Evolutionary conservation across 1,284 basidiomycete genomes (phyloP).

Genomic region (Agroathelia rolfsii): DNA sequence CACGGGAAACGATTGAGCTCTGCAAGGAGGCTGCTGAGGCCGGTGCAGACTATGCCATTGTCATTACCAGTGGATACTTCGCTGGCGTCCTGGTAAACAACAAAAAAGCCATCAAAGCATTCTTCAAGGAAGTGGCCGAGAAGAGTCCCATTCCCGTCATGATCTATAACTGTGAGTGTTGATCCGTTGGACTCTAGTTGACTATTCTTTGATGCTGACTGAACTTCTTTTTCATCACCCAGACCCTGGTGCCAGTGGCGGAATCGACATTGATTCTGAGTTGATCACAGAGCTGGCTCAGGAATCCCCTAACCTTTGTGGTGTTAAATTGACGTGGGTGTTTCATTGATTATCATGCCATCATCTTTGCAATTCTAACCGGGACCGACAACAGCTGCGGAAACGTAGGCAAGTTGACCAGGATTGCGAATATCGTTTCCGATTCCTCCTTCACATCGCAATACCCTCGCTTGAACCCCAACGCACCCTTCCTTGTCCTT

Average conservation of each 20-base stretch:
- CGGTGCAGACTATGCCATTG: constrained; percentile 79
- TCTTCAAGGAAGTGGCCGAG: constrained; percentile 68
- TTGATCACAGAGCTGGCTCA: constrained; percentile 70
- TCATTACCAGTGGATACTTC: constrained; percentile 82
- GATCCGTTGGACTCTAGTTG: constrained; percentile 13
- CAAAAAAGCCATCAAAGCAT: constrained; percentile 64
- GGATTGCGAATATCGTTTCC: constrained; percentile 65
- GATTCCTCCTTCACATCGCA: constrained; percentile 42
- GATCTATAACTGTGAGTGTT: constrained; percentile 76
- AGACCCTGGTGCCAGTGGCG: constrained; percentile 78
- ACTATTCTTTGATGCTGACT: constrained; percentile 4
- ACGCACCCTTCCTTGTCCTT: constrained; percentile 65
- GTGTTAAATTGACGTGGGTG: constrained; percentile 80
- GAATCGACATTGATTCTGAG: constrained; percentile 83
- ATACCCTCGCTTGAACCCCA: constrained; percentile 56
- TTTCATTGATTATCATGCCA: constrained; percentile 2
- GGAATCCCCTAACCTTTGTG: constrained; percentile 65
- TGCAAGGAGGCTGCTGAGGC: constrained; percentile 66
- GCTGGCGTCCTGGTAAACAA: constrained; percentile 59
- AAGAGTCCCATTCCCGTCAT: constrained; percentile 81
- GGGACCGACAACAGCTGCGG: constrained; percentile 52
- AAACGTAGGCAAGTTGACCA: constrained; percentile 82
- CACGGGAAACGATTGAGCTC: constrained; percentile 70
- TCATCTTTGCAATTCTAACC: constrained; percentile 4
- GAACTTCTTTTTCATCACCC: constrained; percentile 7